Percentiles rank a stretch among this genome's conserved stretches.
Conservation (phyloP, 805 yeast genomes). For the Metschnikowia henanensis region DNA sequence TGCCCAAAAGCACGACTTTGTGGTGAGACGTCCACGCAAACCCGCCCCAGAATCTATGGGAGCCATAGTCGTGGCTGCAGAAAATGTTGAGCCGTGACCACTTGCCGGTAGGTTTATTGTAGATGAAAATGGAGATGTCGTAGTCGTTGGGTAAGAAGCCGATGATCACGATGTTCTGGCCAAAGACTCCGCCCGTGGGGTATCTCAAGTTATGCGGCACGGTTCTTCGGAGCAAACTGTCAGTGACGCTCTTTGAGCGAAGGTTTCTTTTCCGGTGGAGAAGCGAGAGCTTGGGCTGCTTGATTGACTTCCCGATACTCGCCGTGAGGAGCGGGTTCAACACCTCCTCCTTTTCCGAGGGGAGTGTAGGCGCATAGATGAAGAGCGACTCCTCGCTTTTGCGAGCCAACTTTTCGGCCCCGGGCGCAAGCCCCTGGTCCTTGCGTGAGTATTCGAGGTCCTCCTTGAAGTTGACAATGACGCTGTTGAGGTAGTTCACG, state of each 20-base stretch:
- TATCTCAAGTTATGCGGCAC: conserved; percentile 49
- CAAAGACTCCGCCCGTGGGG: conserved; percentile 66
- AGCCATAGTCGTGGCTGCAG: conserved; percentile 50
- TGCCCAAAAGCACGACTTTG: conserved; percentile 63
- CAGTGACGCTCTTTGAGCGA: conserved; percentile 1
- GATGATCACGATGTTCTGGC: conserved; percentile 60
- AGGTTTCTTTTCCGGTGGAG: conserved; percentile 25
- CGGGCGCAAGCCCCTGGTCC: not conserved
- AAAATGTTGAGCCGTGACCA: conserved; percentile 65
- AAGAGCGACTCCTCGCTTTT: conserved; percentile 28
- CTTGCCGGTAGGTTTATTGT: conserved; percentile 52
- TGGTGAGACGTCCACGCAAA: conserved; percentile 81
- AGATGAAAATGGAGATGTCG: conserved; percentile 49
- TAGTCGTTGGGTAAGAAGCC: conserved; percentile 55
- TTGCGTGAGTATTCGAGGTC: conserved; percentile 18
- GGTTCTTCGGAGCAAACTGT: conserved; percentile 18
- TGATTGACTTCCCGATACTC: conserved; percentile 33
- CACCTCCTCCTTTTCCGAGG: conserved; percentile 9
- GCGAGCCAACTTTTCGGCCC: not conserved
- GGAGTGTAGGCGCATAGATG: conserved; percentile 33
- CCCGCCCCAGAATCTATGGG: conserved; percentile 65
- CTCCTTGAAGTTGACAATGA: conserved; percentile 33
- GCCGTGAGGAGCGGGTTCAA: conserved; percentile 37
- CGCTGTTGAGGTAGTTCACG: conserved; percentile 34
- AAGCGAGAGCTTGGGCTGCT: conserved; percentile 31